Conservation (phyloP, 179 eudicot genomes). For the Carnegiea gigantea region DNA sequence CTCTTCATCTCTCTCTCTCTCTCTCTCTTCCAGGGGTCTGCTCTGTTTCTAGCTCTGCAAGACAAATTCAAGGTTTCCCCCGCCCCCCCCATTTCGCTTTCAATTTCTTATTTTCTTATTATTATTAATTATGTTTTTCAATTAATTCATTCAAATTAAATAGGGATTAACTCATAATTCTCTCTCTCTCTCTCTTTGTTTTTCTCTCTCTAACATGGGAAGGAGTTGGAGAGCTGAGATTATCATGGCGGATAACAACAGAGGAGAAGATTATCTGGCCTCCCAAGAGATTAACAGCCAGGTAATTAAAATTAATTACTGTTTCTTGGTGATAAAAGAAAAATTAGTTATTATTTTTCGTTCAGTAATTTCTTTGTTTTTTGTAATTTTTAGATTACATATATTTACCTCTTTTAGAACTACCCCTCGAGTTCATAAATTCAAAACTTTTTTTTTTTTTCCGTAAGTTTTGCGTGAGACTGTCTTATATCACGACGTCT, state of each 20-base stretch:
- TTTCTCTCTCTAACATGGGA: constrained; percentile 21
- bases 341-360: no score
- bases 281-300: constrained; percentile 31
- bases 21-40: constrained; percentile 6
- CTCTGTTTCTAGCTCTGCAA: constrained; percentile 16
- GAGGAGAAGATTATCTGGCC: constrained; percentile 32
- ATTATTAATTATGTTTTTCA: background rate
- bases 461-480: no score
- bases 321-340: no score
- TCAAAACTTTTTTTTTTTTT: no score
- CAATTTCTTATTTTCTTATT: background rate
- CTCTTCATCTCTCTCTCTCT: constrained; percentile 17
- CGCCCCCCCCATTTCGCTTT: background rate
- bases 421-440: no score
- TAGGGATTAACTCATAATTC: background rate
- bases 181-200: background rate
- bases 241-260: constrained; percentile 40
- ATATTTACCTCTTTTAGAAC: no score
- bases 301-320: constrained; percentile 22
- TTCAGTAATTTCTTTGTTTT: background rate
- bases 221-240: constrained; percentile 12
- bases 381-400: background rate
- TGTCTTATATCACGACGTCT: no score
- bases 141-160: background rate
- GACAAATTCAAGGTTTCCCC: constrained; percentile 21